Base-by-base conservation (phyloP, 768 basidiomycete genomes). In the Hericium alpestre region DNA sequence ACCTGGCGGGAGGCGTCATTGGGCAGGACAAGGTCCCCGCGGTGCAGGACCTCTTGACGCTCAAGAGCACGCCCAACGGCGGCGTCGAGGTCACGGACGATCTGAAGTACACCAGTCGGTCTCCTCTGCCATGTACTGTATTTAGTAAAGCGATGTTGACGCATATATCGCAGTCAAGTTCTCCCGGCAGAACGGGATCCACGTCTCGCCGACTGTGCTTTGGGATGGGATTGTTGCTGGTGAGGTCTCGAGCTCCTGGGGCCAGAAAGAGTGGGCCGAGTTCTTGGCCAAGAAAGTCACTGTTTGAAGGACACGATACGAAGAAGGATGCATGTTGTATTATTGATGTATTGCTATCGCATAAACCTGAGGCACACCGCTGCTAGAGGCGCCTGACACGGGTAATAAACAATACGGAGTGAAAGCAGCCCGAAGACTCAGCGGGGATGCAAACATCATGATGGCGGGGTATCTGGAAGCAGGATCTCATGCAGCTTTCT, bases 161-260 rank as follows among this genome's bases (percentile, higher is more conserved):
- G 48, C 39, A 25, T 46, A 43, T 38, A 15, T 27, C 58, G 32
- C 64, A 93, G 91, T 96, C 76, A 96, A 94, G 70, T 86, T 86
- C 68, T 82, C 87, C 15, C 77, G 94, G 60, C 93, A 96, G 73
- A 96, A 97, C 59, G 78, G 89, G 2, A 82, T 96, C 41, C 94
- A 97, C 62, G 90, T 95, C 50, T 93, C 92, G 1, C 91, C 93
- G 4, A 87, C 91, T 41, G 79, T 76, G 2, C 72, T 90, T 2
- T 87, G 83, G 81, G 86, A 93, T 62, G 88, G 90, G 52, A 73
- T 86, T 56, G 66, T 90, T 54, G 85, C 81, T 11, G 77, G 73
- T 51, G 84, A 89, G 51, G 75, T 93, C 37, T 86, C 85, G 5
- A 92, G 90, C 65, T 79, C 83, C 20, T 96, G 90, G 89, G 86